phyloP scores from a whole-genome alignment of 371 early-diverging fungal species.

The Mortierella sp. region DNA sequence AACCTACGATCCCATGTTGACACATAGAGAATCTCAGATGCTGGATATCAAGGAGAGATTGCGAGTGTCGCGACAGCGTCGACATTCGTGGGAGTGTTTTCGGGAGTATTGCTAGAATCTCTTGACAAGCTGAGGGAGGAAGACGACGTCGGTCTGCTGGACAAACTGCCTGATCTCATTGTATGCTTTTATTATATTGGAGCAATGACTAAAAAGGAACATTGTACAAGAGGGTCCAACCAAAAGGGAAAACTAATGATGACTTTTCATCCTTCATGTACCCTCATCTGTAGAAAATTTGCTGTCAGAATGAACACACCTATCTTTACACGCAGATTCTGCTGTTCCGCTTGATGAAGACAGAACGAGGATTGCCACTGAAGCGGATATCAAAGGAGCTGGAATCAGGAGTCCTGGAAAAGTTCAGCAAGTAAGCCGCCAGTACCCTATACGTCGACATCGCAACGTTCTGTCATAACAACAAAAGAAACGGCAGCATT shows the following conservation, averaged over 20 bases:
- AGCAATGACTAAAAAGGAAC: not conserved
- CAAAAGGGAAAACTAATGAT: not conserved
- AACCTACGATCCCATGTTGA: not conserved
- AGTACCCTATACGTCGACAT: not conserved
- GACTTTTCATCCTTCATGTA: not conserved
- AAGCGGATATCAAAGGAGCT: constrained; percentile 72
- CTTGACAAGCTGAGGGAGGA: constrained; percentile 65
- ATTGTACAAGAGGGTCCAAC: not conserved
- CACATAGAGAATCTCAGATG: constrained; percentile 70
- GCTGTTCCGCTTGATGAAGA: constrained; percentile 64
- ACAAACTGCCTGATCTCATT: constrained; percentile 62
- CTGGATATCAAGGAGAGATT: constrained; percentile 75
- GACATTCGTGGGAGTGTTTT: constrained; percentile 73
- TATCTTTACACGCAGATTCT: constrained; percentile 76
- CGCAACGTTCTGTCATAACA: not conserved
- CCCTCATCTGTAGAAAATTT: constrained; percentile 62
- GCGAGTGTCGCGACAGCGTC: constrained; percentile 73
- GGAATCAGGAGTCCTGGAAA: constrained; percentile 64
- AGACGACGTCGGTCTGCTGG: constrained; percentile 70
- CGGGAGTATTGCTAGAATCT: constrained; percentile 68
- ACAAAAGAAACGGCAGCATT: no score
- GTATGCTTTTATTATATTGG: constrained; percentile 45
- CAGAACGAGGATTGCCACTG: constrained; percentile 66
- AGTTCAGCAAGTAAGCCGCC: constrained; percentile 48
- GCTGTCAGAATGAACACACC: constrained; percentile 77